A percentile compares a stretch with the other conserved stretches of the same genome.
Conservation (phyloP, 148 eudicot genomes). For the Rhododendron henanense region DNA sequence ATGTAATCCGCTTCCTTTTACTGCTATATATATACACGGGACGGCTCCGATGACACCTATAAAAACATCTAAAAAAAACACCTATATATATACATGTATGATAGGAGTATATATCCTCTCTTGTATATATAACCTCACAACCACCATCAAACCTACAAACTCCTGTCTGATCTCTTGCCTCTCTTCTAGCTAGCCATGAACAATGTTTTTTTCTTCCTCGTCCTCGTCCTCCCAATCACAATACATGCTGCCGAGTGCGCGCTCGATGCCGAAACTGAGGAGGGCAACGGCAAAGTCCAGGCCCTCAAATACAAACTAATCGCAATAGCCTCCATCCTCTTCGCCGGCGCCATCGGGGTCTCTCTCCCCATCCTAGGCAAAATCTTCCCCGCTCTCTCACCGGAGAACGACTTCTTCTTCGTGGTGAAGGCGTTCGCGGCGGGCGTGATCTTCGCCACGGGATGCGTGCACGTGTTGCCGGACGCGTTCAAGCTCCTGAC, state of each 20-base stretch:
- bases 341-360: slow-evolving; percentile 22
- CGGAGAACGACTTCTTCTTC: slow-evolving; percentile 28
- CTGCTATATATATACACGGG: too few relatives aligned
- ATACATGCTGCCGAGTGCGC: slow-evolving; percentile 13
- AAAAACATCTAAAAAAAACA: too few relatives aligned
- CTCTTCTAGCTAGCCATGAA: neutral
- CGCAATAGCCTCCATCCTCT: slow-evolving; percentile 22
- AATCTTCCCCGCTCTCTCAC: slow-evolving; percentile 16
- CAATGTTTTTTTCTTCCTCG: neutral
- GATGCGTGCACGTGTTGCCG: slow-evolving; percentile 32
- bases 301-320: slow-evolving; percentile 25
- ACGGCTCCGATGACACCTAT: too few relatives aligned
- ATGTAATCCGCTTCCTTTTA: neutral
- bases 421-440: slow-evolving; percentile 39
- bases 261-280: neutral
- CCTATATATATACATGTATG: too few relatives aligned
- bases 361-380: slow-evolving; percentile 28
- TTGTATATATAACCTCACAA: neutral
- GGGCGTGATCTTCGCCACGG: slow-evolving; percentile 40
- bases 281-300: neutral
- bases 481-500: slow-evolving; percentile 31
- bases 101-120: too few relatives aligned
- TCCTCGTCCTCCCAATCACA: slow-evolving; percentile 11
- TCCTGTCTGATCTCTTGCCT: neutral
- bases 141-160: neutral